phyloP scores from a whole-genome alignment of 371 early-diverging fungal genomes.

The Mucor mucedo region DNA sequence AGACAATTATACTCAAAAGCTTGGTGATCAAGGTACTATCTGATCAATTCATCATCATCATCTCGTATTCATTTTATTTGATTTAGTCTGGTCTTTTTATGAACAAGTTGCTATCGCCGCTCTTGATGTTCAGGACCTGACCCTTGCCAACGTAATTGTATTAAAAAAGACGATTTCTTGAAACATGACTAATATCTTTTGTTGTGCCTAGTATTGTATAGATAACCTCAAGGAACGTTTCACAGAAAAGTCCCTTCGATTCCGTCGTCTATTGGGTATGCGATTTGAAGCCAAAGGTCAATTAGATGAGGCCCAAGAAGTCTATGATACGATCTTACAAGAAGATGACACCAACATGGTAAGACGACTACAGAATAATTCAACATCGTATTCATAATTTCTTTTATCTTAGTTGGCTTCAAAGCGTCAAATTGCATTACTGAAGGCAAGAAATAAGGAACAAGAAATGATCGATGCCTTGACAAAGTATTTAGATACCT shows the following conservation, averaged over 20 bases:
- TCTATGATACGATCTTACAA: constrained; percentile 68
- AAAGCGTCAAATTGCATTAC: constrained; percentile 78
- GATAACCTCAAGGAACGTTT: constrained; percentile 64
- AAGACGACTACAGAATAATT: constrained; percentile 8
- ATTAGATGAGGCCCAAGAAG: constrained; percentile 61
- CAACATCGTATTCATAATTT: background rate
- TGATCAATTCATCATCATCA: background rate
- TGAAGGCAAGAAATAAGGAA: constrained; percentile 66
- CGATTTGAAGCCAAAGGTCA: constrained; percentile 75
- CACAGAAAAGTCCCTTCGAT: constrained; percentile 68
- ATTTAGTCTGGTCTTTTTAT: constrained; percentile 39
- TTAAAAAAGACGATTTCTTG: background rate
- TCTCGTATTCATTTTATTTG: background rate
- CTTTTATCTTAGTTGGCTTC: constrained; percentile 52
- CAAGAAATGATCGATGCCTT: constrained; percentile 79
- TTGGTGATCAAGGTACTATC: constrained; percentile 45
- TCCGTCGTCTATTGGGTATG: constrained; percentile 72
- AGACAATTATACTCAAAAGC: constrained; percentile 38
- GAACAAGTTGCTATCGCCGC: constrained; percentile 86
- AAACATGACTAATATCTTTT: background rate
- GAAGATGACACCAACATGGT: constrained; percentile 74
- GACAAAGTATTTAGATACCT: constrained; percentile 77
- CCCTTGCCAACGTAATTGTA: constrained; percentile 62
- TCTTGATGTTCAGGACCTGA: constrained; percentile 74
- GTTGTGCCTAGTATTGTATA: constrained; percentile 56